Evolutionary conservation across 495 filamentous ascomycete species (phyloP).

Genomic region (Baudoinia panamericana): DNA sequence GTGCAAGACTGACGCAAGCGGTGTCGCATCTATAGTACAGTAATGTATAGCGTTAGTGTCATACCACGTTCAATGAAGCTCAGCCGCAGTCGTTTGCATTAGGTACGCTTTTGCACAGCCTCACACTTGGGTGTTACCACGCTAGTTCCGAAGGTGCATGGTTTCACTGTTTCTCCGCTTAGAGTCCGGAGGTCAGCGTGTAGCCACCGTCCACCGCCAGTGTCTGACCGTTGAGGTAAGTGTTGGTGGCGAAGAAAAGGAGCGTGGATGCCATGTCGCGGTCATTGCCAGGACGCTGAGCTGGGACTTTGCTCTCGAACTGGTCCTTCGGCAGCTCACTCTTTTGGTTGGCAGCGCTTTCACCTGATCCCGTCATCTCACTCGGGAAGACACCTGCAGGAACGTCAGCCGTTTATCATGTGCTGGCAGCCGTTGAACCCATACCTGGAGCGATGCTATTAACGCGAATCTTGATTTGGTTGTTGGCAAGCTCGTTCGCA

Average conservation of each 20-base stretch:
- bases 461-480: conserved; percentile 24
- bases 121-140: no score
- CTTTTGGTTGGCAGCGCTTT: conserved; percentile 48
- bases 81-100: no score
- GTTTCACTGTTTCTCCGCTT: no score
- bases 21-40: no score
- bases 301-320: conserved; percentile 44
- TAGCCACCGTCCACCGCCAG: conserved; percentile 50
- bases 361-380: conserved; percentile 43
- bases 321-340: conserved; percentile 48
- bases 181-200: conserved; percentile 20
- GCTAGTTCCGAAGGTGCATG: no score
- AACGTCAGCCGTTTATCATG: neutral
- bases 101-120: no score
- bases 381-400: conserved; percentile 34
- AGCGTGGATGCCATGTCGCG: conserved; percentile 60
- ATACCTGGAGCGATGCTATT: conserved; percentile 40
- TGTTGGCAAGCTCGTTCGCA: conserved; percentile 20
- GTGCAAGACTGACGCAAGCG: no score
- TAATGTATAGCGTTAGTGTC: no score
- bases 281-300: conserved; percentile 51
- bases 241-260: conserved; percentile 48
- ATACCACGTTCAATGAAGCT: no score
- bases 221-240: conserved; percentile 60
- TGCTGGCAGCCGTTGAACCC: neutral